A percentile compares a stretch with the other conserved stretches of the same genome.
phyloP scores from a whole-genome alignment of 2,329 filamentous ascomycete genomes.

The Curvularia sp. region DNA sequence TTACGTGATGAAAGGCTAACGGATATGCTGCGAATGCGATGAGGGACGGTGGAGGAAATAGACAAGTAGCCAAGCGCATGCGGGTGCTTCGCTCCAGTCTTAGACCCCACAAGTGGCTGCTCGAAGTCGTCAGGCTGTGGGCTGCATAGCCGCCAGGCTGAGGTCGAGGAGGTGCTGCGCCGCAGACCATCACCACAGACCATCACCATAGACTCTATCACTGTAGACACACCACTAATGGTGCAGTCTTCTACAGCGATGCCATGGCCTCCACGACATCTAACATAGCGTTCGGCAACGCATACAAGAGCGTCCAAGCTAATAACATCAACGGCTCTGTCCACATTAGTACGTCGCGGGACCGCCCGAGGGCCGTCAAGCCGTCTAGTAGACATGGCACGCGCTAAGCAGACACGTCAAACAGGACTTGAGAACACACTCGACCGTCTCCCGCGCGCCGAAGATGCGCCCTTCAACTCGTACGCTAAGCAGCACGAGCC shows the following conservation, averaged over 20 bases:
- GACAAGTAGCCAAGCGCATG: not conserved
- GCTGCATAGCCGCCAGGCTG: too few relatives aligned
- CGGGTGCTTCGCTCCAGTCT: not conserved
- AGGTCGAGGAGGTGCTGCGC: too few relatives aligned
- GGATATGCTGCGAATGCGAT: not conserved
- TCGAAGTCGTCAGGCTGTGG: too few relatives aligned
- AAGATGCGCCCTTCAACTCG: constrained; percentile 33
- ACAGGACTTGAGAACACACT: constrained; percentile 5
- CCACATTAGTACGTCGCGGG: constrained; percentile 3
- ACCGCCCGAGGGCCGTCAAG: not conserved
- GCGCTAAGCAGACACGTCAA: constrained; percentile 4
- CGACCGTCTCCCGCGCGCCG: constrained; percentile 9
- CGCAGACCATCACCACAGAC: too few relatives aligned
- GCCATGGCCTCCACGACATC: constrained; percentile 2
- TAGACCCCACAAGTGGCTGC: too few relatives aligned
- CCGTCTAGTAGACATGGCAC: too few relatives aligned
- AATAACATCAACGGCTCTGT: constrained; percentile 1
- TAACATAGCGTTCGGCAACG: constrained; percentile 5
- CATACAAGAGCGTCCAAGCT: not conserved
- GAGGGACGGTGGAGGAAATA: not conserved
- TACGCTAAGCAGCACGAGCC: constrained; percentile 27
- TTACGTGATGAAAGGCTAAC: not conserved
- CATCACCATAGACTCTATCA: not conserved
- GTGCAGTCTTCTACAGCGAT: not conserved
- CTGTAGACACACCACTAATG: not conserved